Evolutionary conservation across 305 asterid genomes (phyloP).

Genomic region (Fraxinus latifolia): DNA sequence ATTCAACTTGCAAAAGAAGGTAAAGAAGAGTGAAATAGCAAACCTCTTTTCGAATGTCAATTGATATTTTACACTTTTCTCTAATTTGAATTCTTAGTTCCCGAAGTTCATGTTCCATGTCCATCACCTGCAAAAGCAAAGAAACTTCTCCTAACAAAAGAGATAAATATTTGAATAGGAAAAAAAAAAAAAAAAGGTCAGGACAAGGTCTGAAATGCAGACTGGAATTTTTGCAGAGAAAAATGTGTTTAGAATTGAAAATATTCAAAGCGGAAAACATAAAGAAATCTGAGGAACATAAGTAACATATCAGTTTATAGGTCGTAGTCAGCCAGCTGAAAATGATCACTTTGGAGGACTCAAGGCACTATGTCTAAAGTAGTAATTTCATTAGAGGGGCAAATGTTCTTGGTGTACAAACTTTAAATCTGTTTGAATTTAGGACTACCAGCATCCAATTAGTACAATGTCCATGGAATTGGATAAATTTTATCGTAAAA

Average conservation of each 20-base stretch:
- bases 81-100: conserved; percentile 72
- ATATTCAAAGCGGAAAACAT: not conserved
- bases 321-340: not conserved
- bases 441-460: not conserved
- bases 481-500: not conserved
- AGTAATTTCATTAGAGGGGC: not conserved
- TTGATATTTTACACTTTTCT: conserved; percentile 66
- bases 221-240: not conserved
- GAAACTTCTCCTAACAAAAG: not conserved
- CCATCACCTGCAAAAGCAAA: conserved; percentile 62
- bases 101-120: conserved; percentile 89
- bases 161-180: not conserved
- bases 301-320: not conserved
- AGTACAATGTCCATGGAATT: not conserved
- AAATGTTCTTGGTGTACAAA: not conserved
- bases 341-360: not conserved
- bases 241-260: not conserved
- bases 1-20: conserved; percentile 10
- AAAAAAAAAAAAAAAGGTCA: not conserved
- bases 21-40: conserved; percentile 1
- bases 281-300: not conserved
- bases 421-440: not conserved
- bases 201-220: not conserved
- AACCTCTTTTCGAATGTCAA: conserved; percentile 82
- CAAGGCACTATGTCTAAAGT: not conserved